These are phyloP conservation scores for Pseudonitzschia multiseries DNA, from an alignment of 108 stramenopile genomes.

Conservation along the genomic window DNA sequence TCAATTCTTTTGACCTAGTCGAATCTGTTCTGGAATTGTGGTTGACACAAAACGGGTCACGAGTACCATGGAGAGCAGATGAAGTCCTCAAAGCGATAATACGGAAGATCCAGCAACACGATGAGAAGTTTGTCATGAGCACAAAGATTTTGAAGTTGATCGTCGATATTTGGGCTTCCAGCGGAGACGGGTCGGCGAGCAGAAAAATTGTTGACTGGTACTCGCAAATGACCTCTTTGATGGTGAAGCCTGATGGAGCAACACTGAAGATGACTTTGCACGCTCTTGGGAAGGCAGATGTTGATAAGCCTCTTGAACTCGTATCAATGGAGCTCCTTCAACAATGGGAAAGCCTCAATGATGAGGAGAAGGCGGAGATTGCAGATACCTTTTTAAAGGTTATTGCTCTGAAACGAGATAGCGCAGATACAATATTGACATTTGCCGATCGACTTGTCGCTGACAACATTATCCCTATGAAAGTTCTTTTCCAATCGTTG, in stretches of 20 bases:
- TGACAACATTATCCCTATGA: neutral
- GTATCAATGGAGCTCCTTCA: conserved; percentile 8
- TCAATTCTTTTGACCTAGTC: neutral
- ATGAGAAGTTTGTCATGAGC: conserved; percentile 5
- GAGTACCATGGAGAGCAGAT: conserved; percentile 31
- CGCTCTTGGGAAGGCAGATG: conserved; percentile 1
- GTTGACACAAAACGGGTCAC: neutral
- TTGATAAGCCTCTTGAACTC: neutral
- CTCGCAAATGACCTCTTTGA: conserved; percentile 21
- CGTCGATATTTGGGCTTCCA: conserved; percentile 24
- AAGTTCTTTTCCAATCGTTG: conserved; percentile 18
- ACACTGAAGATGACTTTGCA: conserved; percentile 13
- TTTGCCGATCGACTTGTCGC: conserved; percentile 3
- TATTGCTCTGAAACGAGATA: neutral
- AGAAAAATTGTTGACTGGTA: conserved; percentile 38
- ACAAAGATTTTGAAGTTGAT: neutral
- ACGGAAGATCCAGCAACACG: conserved; percentile 11
- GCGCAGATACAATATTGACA: neutral
- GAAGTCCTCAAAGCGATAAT: conserved; percentile 23
- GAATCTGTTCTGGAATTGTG: conserved; percentile 19
- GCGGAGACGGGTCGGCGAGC: conserved; percentile 14
- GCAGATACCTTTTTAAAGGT: conserved; percentile 9
- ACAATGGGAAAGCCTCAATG: conserved; percentile 13
- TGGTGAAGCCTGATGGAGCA: conserved; percentile 15
- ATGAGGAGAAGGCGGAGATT: conserved; percentile 11